These are phyloP conservation scores for Penicillium cataractarum DNA, from an alignment of 495 filamentous ascomycete species.

Conservation along the genomic window DNA sequence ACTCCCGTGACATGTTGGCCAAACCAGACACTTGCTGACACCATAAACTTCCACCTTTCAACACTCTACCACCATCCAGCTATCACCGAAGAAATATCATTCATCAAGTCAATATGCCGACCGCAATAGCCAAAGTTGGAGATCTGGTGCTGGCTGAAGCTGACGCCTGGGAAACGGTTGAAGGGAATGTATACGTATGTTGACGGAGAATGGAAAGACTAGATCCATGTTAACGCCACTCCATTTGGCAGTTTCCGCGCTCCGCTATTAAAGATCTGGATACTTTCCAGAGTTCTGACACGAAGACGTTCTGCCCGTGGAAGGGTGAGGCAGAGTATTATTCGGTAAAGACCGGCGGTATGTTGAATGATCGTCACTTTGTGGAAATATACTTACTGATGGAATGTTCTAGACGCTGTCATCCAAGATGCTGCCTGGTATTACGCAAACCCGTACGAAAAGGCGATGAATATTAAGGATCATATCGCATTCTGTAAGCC, in stretches of 20 bases:
- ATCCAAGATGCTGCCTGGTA: slow-evolving; percentile 69
- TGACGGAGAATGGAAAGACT: neutral
- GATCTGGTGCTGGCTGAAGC: slow-evolving; percentile 63
- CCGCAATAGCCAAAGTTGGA: slow-evolving; percentile 61
- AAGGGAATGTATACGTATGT: slow-evolving; percentile 73
- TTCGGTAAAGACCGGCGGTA: slow-evolving; percentile 61
- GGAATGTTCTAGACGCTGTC: slow-evolving; percentile 43
- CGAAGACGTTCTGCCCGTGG: slow-evolving; percentile 64
- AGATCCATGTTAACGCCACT: slow-evolving; percentile 8
- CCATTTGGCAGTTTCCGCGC: slow-evolving; percentile 36
- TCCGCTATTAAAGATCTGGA: slow-evolving; percentile 45
- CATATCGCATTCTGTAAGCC: slow-evolving; percentile 69
- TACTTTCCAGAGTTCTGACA: slow-evolving; percentile 51
- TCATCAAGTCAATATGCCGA: slow-evolving; percentile 42
- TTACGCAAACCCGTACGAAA: slow-evolving; percentile 61
- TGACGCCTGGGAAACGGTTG: slow-evolving; percentile 64
- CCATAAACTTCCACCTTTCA: neutral
- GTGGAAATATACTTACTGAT: slow-evolving; percentile 23
- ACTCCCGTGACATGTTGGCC: neutral
- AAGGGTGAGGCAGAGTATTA: slow-evolving; percentile 75
- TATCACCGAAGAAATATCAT: too few species aligned
- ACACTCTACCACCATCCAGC: neutral
- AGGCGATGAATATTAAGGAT: slow-evolving; percentile 60
- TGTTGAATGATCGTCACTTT: neutral
- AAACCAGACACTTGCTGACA: neutral